These are phyloP conservation scores for Penicillium sp. DNA, from an alignment of 2,329 filamentous ascomycete genomes.

Conservation along the genomic window DNA sequence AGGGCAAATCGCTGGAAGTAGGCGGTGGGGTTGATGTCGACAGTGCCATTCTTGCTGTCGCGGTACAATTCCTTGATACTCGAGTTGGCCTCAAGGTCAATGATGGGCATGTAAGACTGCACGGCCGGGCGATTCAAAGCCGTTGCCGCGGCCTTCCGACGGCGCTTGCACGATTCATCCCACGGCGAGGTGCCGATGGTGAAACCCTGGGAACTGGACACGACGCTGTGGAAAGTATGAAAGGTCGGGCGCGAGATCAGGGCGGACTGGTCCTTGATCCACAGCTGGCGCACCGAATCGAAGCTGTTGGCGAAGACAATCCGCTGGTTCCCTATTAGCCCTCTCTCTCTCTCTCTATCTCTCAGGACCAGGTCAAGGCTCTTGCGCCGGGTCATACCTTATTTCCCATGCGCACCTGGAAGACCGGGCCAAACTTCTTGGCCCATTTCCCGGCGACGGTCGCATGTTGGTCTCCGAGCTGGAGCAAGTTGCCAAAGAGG, in stretches of 20 bases:
- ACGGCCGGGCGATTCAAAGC: conserved; percentile 76
- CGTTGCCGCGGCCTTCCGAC: conserved; percentile 77
- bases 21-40: conserved; percentile 70
- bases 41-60: conserved; percentile 64
- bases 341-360: too few relatives aligned
- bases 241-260: conserved; percentile 77
- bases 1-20: conserved; percentile 78
- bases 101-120: conserved; percentile 79
- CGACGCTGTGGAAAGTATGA: conserved; percentile 80
- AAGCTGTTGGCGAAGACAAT: conserved; percentile 81
- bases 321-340: conserved; percentile 49
- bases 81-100: conserved; percentile 74
- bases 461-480: conserved; percentile 63
- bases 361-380: too few relatives aligned
- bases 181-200: conserved; percentile 84
- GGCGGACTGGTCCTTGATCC: conserved; percentile 78
- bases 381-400: too few relatives aligned
- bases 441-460: conserved; percentile 61
- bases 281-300: conserved; percentile 71
- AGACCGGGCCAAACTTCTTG: conserved; percentile 66
- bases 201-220: conserved; percentile 76
- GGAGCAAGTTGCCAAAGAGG: conserved; percentile 66
- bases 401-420: conserved; percentile 71
- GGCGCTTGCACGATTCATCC: conserved; percentile 78
- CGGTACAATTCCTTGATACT: conserved; percentile 73